Evolutionary conservation across 1,139 yeast genomes (phyloP).

Genomic region (Kazachstania sp.): DNA sequence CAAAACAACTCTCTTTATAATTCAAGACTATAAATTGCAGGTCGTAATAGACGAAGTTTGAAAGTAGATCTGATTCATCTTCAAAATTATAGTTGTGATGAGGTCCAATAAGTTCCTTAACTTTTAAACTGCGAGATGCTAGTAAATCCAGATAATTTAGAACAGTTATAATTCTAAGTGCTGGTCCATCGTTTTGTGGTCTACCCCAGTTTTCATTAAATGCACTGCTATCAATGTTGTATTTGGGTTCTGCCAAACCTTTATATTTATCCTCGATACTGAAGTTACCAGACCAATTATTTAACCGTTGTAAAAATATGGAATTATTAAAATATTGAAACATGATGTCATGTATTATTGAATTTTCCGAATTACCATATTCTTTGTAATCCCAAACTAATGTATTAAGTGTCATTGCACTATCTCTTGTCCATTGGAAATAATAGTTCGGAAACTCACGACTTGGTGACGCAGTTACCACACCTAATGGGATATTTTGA

Average conservation of each 20-base stretch:
- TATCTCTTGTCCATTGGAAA: slow-evolving; percentile 87
- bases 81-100: slow-evolving; percentile 11
- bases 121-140: too few species aligned
- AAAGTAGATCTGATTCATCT: slow-evolving; percentile 35
- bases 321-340: slow-evolving; percentile 52
- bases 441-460: slow-evolving; percentile 61
- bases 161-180: slow-evolving; percentile 62
- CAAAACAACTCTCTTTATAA: slow-evolving; percentile 67
- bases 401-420: slow-evolving; percentile 66
- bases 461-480: slow-evolving; percentile 80
- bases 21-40: slow-evolving; percentile 51
- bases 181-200: slow-evolving; percentile 95
- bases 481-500: slow-evolving; percentile 40
- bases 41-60: slow-evolving; percentile 58
- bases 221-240: slow-evolving; percentile 52
- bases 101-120: slow-evolving; percentile 8
- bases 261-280: slow-evolving; percentile 29
- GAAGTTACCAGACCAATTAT: slow-evolving; percentile 63
- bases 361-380: slow-evolving; percentile 10
- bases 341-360: slow-evolving; percentile 15
- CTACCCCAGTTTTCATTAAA: slow-evolving; percentile 77
- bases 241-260: slow-evolving; percentile 89
- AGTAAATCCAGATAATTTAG: slow-evolving; percentile 40
- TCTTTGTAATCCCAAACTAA: slow-evolving; percentile 6
- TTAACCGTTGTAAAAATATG: slow-evolving; percentile 50